A percentile compares a stretch with the other conserved stretches of the same genome.
Evolutionary conservation across 768 basidiomycete genomes (phyloP).

Genomic region (Podaxis carcinomalis): DNA sequence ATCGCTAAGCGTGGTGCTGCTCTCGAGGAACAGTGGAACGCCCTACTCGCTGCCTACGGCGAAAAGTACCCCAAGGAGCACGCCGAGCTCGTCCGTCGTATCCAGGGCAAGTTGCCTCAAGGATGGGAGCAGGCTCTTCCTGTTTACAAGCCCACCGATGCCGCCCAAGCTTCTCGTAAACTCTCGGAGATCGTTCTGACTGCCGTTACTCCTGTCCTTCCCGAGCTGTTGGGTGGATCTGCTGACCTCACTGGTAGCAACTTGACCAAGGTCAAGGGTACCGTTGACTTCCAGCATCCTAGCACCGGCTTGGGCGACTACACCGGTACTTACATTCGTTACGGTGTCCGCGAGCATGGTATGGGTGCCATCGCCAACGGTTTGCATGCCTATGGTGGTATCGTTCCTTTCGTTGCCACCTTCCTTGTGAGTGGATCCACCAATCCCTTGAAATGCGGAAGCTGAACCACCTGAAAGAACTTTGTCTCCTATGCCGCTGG

Average conservation of each 20-base stretch:
- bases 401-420: slow-evolving; percentile 88
- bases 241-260: slow-evolving; percentile 93
- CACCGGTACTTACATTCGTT: slow-evolving; percentile 87
- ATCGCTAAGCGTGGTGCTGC: slow-evolving; percentile 70
- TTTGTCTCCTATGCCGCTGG: slow-evolving; percentile 93
- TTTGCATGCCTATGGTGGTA: slow-evolving; percentile 82
- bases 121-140: slow-evolving; percentile 87
- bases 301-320: slow-evolving; percentile 81
- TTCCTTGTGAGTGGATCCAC: slow-evolving; percentile 61
- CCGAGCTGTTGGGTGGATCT: slow-evolving; percentile 86
- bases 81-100: slow-evolving; percentile 81
- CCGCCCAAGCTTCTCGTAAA: slow-evolving; percentile 89
- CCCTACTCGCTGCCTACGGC: slow-evolving; percentile 62
- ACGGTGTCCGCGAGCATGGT: slow-evolving; percentile 95
- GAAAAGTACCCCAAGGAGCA: slow-evolving; percentile 81
- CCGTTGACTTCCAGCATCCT: slow-evolving; percentile 90
- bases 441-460: background rate
- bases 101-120: slow-evolving; percentile 75
- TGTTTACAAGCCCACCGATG: slow-evolving; percentile 76
- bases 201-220: slow-evolving; percentile 66
- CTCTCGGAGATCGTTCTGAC: slow-evolving; percentile 87
- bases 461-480: slow-evolving; percentile 46
- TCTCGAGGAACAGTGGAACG: slow-evolving; percentile 71
- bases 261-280: slow-evolving; percentile 80
- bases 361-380: slow-evolving; percentile 98